Conservation (phyloP, 805 yeast species). For the Candida caryicola region DNA sequence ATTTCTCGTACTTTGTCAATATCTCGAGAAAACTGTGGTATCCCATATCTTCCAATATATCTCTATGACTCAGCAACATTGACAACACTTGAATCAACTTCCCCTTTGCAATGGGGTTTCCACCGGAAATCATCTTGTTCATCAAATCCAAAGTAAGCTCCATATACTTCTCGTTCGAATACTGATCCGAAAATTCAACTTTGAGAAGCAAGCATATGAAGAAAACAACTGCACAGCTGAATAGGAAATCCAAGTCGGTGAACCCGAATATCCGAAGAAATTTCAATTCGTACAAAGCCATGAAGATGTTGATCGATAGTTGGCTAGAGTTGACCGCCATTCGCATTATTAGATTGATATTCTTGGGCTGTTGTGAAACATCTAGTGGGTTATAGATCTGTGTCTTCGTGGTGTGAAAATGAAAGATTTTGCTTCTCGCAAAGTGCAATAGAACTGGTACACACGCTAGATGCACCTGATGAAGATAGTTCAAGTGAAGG, state of each 20-base stretch:
- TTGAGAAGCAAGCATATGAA: conserved; percentile 20
- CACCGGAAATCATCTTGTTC: conserved; percentile 18
- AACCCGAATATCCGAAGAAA: conserved; percentile 24
- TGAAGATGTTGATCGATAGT: conserved; percentile 23
- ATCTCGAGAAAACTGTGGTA: conserved; percentile 6
- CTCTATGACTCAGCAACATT: conserved; percentile 5
- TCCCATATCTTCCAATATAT: background rate
- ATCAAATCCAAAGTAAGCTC: conserved; percentile 16
- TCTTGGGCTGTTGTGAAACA: conserved; percentile 16
- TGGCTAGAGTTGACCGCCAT: conserved; percentile 19
- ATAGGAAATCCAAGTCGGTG: conserved; percentile 26
- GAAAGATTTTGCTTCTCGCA: conserved; percentile 16
- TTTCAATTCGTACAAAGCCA: conserved; percentile 17
- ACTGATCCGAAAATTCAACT: conserved; percentile 7
- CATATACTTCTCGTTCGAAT: conserved; percentile 17
- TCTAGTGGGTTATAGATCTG: conserved; percentile 3
- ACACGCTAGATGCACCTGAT: conserved; percentile 24
- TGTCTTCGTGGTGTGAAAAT: conserved; percentile 5
- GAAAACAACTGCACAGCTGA: conserved; percentile 19
- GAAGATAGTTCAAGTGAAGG: conserved; percentile 28
- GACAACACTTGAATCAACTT: conserved; percentile 12
- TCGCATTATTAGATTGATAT: conserved; percentile 17
- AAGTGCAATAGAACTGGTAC: conserved; percentile 25
- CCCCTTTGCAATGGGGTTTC: conserved; percentile 22
- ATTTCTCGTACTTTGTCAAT: conserved; percentile 5